Evolutionary conservation across 345 rosid genomes (phyloP).

Genomic region (Erodium maritimum): DNA sequence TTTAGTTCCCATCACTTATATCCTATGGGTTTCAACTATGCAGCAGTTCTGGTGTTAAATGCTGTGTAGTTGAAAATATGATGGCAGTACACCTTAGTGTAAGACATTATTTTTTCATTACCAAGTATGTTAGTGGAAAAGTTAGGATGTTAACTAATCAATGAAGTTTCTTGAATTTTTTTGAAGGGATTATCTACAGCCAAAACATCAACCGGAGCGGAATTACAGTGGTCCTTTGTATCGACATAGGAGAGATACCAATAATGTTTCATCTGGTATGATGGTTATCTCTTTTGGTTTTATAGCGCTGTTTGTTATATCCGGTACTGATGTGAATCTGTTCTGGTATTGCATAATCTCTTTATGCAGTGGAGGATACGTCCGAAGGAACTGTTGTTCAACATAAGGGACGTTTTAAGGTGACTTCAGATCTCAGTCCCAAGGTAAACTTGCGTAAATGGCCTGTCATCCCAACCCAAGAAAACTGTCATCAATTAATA

Average conservation of each 20-base stretch:
- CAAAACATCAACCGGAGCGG: slow-evolving; percentile 47
- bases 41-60: background rate
- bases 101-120: no score
- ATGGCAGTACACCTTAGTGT: background rate
- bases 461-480: background rate
- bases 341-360: background rate
- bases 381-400: slow-evolving; percentile 73
- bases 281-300: background rate
- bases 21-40: background rate
- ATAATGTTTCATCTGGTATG: slow-evolving; percentile 46
- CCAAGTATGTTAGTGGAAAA: no score
- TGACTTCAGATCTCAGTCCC: slow-evolving; percentile 71
- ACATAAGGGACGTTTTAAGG: slow-evolving; percentile 86
- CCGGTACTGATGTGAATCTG: slow-evolving; percentile 4
- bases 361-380: slow-evolving; percentile 57
- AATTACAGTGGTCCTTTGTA: slow-evolving; percentile 64
- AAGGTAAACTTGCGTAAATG: slow-evolving; percentile 50
- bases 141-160: slow-evolving; percentile 7
- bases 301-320: slow-evolving; percentile 1
- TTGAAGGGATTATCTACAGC: slow-evolving; percentile 53
- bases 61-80: background rate
- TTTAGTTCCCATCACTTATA: no score
- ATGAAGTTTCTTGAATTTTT: slow-evolving; percentile 8
- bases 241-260: slow-evolving; percentile 53
- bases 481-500: background rate